Base-by-base conservation (phyloP, 345 rosid species). In the Triadica sebifera region DNA sequence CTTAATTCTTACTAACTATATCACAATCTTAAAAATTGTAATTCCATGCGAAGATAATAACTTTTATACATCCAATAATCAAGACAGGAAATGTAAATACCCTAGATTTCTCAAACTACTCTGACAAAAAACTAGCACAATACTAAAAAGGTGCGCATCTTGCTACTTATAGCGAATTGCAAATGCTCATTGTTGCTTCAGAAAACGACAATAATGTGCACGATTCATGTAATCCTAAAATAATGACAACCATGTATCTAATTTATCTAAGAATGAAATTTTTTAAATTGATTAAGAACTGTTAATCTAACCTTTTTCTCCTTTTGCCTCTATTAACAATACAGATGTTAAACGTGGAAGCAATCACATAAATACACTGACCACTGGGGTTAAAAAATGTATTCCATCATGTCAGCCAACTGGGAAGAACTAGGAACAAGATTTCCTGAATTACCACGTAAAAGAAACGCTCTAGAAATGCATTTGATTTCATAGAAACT, bases 151-250 rank as follows among this genome's bases (percentile, higher is more conserved):
- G n/a, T n/a, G n/a, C n/a, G n/a, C n/a, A n/a, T n/a, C n/a, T n/a
- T n/a, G n/a, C n/a, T n/a, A n/a, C n/a, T n/a, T n/a, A n/a, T n/a
- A n/a, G n/a, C n/a, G n/a, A n/a, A n/a, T n/a, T n/a, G n/a, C n/a
- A n/a, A n/a, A n/a, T n/a, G n/a, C 65, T 55, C 57, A 47, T 11
- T 17, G 6, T n/a, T 16, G 29, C 59, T 38, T 38, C 67, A 46
- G 29, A 72, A 46, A 11, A 65, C 10, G 19, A 62, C 64, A 62
- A 61, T 11, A 6, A 62, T 37, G 63, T 76, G 79, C 74, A 76
- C 60, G 74, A 74, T n/a, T 19, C 74, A 41, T 50, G 46, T 70
- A 43, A 10, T 16, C 11, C 15, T 55, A 25, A 62, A 43, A 29
- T 22, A 62, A 37, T 11, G 12, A 37, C 57, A 49, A 41, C 19